Base-by-base conservation (phyloP, 2,329 filamentous ascomycete species). In the Penicillium brasilianum region DNA sequence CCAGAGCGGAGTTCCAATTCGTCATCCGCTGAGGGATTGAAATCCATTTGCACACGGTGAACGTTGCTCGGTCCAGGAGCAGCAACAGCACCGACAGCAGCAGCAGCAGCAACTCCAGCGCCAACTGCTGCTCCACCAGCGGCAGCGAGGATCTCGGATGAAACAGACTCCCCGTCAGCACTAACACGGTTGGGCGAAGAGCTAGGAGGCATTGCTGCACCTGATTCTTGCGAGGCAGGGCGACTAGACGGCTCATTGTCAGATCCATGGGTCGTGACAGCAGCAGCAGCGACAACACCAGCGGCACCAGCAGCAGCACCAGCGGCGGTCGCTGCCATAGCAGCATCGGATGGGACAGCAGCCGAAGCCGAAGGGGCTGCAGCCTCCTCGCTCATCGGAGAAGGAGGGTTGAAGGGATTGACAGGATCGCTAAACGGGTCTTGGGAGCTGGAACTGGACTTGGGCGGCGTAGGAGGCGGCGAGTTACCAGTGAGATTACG, bases 41-140 rank as follows among this genome's bases (percentile, higher is more conserved):
- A 99, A 77, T 97, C 93, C 68, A 98, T 87, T 76, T 97, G 92
- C 36, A 98, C 92, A 65, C 95, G 92, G 77, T 98, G 90, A 58
- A 98, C 93, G 66, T 91, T 88, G 72, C 82, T 83, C 77, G 59
- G 75, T 4, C 84, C 84, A 28, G 81, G 77, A 52, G 73, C 79
- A 39, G 77, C 66, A n/a, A 61, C 63, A 14, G 57, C 59, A 9
- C 41, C 63, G 5, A 46, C 39, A 1, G 63, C 60, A 36, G 58
- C 61, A 28, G 49, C 58, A 14, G n/a, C 63, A 16, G 32, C 59
- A 14, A 30, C 62, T 16, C 62, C 64, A 18, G 59, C 58, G 7
- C 51, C 63, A 4, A 58, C 39, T 2, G 64, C 60, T 7, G 51
- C 36, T 41, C 36, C 51, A 28, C 51, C 34, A n/a, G 30, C 64